Percentiles rank a stretch among this genome's conserved stretches.
phyloP scores from a whole-genome alignment of 2,329 filamentous ascomycete genomes.

The Colletotrichum sojae region DNA sequence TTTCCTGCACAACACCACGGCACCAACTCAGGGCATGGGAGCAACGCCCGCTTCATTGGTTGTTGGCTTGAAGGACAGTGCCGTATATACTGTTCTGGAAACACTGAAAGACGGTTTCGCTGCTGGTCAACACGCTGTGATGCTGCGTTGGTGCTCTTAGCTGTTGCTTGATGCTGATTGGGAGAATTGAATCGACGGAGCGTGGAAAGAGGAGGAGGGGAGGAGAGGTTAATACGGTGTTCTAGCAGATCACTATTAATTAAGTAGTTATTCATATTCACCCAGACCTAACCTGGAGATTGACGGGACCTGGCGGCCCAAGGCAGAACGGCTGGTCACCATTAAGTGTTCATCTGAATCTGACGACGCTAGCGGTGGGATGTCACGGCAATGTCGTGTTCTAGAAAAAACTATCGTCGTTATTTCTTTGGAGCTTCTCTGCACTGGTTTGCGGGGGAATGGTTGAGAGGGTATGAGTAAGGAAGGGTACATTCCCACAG shows the following conservation, averaged over 20 bases:
- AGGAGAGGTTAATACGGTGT: constrained; percentile 32
- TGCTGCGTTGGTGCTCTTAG: not conserved
- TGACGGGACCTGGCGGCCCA: not conserved
- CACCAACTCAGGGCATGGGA: constrained; percentile 21
- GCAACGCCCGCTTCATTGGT: constrained; percentile 1
- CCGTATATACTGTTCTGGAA: not conserved
- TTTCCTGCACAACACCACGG: constrained; percentile 37
- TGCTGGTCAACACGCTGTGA: constrained; percentile 15
- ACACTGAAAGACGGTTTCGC: constrained; percentile 20
- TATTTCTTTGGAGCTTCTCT: too few relatives aligned
- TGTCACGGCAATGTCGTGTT: constrained; percentile 13
- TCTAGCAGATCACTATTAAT: constrained; percentile 8
- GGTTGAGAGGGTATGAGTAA: not conserved
- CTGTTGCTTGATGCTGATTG: not conserved
- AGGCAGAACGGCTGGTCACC: not conserved
- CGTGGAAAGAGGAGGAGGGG: not conserved
- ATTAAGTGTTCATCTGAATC: constrained; percentile 27
- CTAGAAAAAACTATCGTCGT: constrained; percentile 12
- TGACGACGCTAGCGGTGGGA: not conserved
- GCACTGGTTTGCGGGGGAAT: not conserved
- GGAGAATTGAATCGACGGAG: too few relatives aligned
- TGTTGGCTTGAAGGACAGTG: not conserved
- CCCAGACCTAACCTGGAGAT: constrained; percentile 10
- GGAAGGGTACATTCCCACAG: not conserved
- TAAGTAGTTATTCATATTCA: not conserved